A percentile compares a stretch with the other conserved stretches of the same genome.
Evolutionary conservation across 805 yeast genomes (phyloP).

Genomic region (Starmerella apicola): DNA sequence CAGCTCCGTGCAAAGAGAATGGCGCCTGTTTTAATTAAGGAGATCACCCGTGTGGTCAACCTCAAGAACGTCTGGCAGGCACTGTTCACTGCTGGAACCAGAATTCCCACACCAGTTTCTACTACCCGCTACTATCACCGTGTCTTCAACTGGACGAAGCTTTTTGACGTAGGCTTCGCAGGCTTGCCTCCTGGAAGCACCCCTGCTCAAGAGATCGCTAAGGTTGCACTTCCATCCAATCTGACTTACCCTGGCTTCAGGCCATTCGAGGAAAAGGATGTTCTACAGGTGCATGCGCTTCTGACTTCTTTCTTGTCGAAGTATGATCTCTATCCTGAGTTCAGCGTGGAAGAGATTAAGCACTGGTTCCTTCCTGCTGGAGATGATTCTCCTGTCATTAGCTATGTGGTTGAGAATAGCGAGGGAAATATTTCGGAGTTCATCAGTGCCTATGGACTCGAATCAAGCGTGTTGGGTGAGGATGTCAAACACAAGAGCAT

Average conservation of each 20-base stretch:
- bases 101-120: constrained; percentile 84
- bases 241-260: constrained; percentile 46
- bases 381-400: constrained; percentile 27
- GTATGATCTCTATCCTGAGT: constrained; percentile 61
- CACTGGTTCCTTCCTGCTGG: constrained; percentile 58
- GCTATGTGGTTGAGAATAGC: constrained; percentile 61
- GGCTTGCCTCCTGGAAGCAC: constrained; percentile 63
- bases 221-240: constrained; percentile 42
- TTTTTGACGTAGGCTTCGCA: constrained; percentile 82
- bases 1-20: constrained; percentile 84
- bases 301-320: constrained; percentile 51
- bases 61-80: constrained; percentile 86
- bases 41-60: constrained; percentile 87
- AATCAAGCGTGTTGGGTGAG: constrained; percentile 58
- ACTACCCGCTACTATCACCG: constrained; percentile 87
- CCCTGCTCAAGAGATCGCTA: constrained; percentile 50
- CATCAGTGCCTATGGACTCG: constrained; percentile 77
- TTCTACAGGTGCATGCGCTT: constrained; percentile 49
- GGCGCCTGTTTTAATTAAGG: constrained; percentile 88
- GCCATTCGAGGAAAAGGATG: constrained; percentile 44
- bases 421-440: constrained; percentile 64
- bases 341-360: constrained; percentile 51
- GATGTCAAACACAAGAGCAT: constrained; percentile 51
- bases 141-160: constrained; percentile 82
- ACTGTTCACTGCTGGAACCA: constrained; percentile 81